Evolutionary conservation across 495 filamentous ascomycete genomes (phyloP).

Genomic region (Daldinia childiae): DNA sequence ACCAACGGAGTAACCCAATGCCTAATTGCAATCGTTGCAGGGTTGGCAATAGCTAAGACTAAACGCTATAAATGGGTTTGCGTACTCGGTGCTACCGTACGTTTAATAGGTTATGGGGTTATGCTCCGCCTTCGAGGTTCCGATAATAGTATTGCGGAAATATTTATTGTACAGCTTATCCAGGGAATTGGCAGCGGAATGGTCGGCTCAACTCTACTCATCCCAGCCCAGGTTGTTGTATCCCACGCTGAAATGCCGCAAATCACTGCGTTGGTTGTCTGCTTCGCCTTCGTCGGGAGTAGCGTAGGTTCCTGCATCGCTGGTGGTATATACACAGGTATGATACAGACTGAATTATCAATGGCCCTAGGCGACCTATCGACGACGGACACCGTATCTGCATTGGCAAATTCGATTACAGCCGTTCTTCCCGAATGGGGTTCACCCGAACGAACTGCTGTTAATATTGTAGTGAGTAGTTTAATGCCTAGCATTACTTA

Average conservation of each 20-base stretch:
- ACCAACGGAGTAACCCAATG: slow-evolving; percentile 58
- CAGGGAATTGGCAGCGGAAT: slow-evolving; percentile 61
- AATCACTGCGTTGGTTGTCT: slow-evolving; percentile 57
- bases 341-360: slow-evolving; percentile 47
- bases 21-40: slow-evolving; percentile 53
- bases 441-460: slow-evolving; percentile 50
- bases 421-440: slow-evolving; percentile 55
- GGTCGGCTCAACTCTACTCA: slow-evolving; percentile 55
- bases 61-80: slow-evolving; percentile 59
- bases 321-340: slow-evolving; percentile 59
- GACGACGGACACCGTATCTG: slow-evolving; percentile 42
- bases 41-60: slow-evolving; percentile 54
- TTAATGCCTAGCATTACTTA: neutral
- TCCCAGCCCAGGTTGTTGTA: slow-evolving; percentile 57
- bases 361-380: slow-evolving; percentile 42
- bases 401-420: slow-evolving; percentile 57
- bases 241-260: slow-evolving; percentile 58
- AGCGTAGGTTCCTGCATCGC: slow-evolving; percentile 60
- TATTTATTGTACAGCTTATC: slow-evolving; percentile 58
- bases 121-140: slow-evolving; percentile 60
- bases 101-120: slow-evolving; percentile 59
- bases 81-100: slow-evolving; percentile 51
- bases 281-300: slow-evolving; percentile 55
- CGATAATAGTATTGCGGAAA: slow-evolving; percentile 54
- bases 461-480: slow-evolving; percentile 54